Conservation (phyloP, 352 stramenopile species). For the Elongisporangium prolatum region DNA sequence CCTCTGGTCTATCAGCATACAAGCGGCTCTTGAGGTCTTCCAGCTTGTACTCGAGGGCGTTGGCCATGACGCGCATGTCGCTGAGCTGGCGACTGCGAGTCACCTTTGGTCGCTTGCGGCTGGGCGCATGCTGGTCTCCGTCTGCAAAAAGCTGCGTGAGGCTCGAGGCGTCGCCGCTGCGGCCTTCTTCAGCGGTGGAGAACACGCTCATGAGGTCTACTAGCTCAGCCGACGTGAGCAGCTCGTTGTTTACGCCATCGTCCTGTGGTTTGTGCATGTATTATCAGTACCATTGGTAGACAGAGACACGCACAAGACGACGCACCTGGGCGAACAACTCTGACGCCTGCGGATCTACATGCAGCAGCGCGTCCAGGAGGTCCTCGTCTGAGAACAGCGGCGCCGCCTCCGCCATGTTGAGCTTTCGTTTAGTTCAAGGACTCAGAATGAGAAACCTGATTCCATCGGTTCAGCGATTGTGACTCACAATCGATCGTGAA, state of each 20-base stretch:
- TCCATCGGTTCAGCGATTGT: too few species aligned
- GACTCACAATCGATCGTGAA: too few species aligned
- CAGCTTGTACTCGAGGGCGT: slow-evolving; percentile 17
- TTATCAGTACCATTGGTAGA: not conserved
- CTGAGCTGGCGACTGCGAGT: not conserved
- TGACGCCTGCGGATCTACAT: slow-evolving; percentile 18
- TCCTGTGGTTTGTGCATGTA: not conserved
- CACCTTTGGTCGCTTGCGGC: slow-evolving; percentile 1
- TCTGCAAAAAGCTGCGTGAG: slow-evolving; percentile 1
- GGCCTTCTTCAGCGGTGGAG: slow-evolving; percentile 3
- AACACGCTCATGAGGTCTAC: slow-evolving; percentile 2
- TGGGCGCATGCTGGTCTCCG: slow-evolving; percentile 2
- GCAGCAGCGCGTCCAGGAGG: slow-evolving; percentile 34
- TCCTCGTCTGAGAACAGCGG: slow-evolving; percentile 37
- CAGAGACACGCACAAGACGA: too few species aligned
- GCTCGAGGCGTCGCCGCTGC: not conserved
- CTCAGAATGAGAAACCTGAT: too few species aligned
- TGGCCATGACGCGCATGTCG: not conserved
- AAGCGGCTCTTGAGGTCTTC: slow-evolving; percentile 30
- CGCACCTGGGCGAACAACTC: not conserved
- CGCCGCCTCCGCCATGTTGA: not conserved
- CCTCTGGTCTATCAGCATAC: slow-evolving; percentile 11
- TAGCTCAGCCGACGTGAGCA: not conserved
- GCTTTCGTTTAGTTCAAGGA: too few species aligned
- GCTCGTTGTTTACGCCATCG: slow-evolving; percentile 8